Evolutionary conservation across 495 filamentous ascomycete species (phyloP), one percentile per base, ranked within the genome.

Genomic region (Amphirosellinia nigrospora): DNA sequence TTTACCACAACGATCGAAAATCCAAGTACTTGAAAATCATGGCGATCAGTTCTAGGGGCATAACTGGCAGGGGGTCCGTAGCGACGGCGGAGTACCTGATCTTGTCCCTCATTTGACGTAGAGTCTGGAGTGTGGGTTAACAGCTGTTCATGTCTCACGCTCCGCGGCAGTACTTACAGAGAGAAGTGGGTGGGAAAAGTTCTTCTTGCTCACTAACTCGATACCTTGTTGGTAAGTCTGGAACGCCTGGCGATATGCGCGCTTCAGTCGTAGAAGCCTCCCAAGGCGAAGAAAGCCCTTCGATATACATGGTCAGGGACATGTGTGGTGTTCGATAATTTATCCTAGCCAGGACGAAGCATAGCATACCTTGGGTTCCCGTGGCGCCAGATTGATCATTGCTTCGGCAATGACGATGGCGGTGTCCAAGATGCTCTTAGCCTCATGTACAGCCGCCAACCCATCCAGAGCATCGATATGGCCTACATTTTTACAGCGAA

Each of bases 1-100:
- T 83, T 72, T 78, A 88, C 86, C 84, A 84, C 30, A 84, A 78
- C n/a, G 86, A 74, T 48, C 74, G 80, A 71, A 87, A 87, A 26
- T 79, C 76, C 10, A 88, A 72, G 48, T 81, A 69, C n/a, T 77
- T 64, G 5, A 89, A 75, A 1, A 85, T 79, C 70, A 86, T 80
- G 39, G 70, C 64, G 34, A 80, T 79, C 48, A 88, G 75, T 64
- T 89, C 87, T 5, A 85, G 61, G 4, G 86, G 86, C 23, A 89
- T 70, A 1, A 77, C 70, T 0, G 74, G 71, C 6, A 89, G 77
- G 0, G 86, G 87, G 64, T 89, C 87, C 2, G 72, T 69, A 39
- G 52, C 53, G 16, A 30, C 65, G 26, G 66, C 74, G 30, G 55
- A 30, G 15, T 34, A 19, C 39, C 58, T 43, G n/a, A 72, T 36